Percentiles rank a stretch among this genome's conserved stretches.
Conservation (phyloP, 140 eudicot genomes). For the Flaveria floridana region DNA sequence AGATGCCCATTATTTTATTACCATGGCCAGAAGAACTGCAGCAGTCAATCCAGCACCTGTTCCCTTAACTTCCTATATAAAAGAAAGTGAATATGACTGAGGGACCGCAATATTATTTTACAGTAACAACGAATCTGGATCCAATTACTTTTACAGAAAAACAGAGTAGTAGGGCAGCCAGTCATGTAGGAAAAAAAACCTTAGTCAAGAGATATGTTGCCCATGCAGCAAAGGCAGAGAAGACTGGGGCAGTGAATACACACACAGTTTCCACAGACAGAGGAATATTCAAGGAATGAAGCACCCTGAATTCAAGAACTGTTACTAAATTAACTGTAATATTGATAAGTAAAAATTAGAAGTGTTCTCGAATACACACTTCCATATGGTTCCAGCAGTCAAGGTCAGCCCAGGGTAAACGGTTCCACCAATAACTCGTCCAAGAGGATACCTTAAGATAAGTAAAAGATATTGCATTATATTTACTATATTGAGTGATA, state of each 20-base stretch:
- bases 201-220: constrained; percentile 84
- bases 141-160: background rate
- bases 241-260: constrained; percentile 94
- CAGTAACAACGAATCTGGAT: background rate
- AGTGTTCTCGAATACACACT: constrained; percentile 44
- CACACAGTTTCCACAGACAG: constrained; percentile 98
- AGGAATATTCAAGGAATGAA: constrained; percentile 86
- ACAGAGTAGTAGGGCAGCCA: constrained; percentile 14
- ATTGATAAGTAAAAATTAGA: background rate
- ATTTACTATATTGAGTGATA: constrained; percentile 18
- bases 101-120: constrained; percentile 19
- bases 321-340: constrained; percentile 16
- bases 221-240: constrained; percentile 98
- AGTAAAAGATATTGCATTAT: constrained; percentile 28
- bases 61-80: constrained; percentile 87
- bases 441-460: constrained; percentile 88
- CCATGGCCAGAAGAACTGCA: constrained; percentile 95
- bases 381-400: constrained; percentile 88
- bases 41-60: constrained; percentile 97
- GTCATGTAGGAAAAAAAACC: constrained; percentile 46
- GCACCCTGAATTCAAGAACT: constrained; percentile 54
- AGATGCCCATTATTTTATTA: constrained; percentile 35
- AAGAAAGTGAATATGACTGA: constrained; percentile 23
- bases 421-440: constrained; percentile 96
- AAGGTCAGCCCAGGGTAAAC: constrained; percentile 90